Base-by-base conservation (phyloP, 2,329 filamentous ascomycete genomes). In the Thermothelomyces thermophilus region DNA sequence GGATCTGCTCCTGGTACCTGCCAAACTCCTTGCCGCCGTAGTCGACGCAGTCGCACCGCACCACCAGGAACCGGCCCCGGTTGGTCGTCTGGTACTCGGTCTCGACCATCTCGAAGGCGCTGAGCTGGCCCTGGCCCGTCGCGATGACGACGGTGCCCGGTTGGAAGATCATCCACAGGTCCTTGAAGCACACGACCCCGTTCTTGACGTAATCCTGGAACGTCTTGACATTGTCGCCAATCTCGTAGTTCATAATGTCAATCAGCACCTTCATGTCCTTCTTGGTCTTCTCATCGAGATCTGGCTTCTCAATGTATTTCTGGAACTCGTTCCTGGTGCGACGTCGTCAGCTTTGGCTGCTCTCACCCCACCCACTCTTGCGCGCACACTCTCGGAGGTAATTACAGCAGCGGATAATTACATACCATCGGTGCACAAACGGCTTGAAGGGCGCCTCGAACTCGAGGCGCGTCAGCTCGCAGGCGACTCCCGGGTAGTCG, bases 361-460 rank as follows among this genome's bases (percentile, higher is more conserved):
- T n/a, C n/a, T n/a, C n/a, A n/a, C n/a, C n/a, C n/a, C n/a, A n/a
- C n/a, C n/a, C n/a, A n/a, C n/a, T n/a, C n/a, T n/a, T n/a, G 9
- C 3, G 7, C 6, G 13, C 11, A 13, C 7, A 5, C 6, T 14
- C 17, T 5, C 13, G 5, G 28, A 9, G 17, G 34, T 3, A 22
- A 17, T 9, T 10, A 31, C 9, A 31, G 14, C 9, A 31, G 9
- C 9, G 14, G 30, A 14, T 10, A 31, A 31, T 14, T 8, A 34
- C 53, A 14, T 50, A 56, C 55, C 82, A 87, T 28, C 83, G 74
- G 63, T 87, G 82, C 35, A 86, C 77, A 42, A 87, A 78, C 0
- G 79, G 77, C 56, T 77, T 68, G 53, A 86, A 86, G 0, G 79
- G 80, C 0, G 74, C 75, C 7, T 67, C 63, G 53, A 87, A 84